phyloP scores from a whole-genome alignment of 179 eudicot genomes.

The Drosera spatulata region DNA sequence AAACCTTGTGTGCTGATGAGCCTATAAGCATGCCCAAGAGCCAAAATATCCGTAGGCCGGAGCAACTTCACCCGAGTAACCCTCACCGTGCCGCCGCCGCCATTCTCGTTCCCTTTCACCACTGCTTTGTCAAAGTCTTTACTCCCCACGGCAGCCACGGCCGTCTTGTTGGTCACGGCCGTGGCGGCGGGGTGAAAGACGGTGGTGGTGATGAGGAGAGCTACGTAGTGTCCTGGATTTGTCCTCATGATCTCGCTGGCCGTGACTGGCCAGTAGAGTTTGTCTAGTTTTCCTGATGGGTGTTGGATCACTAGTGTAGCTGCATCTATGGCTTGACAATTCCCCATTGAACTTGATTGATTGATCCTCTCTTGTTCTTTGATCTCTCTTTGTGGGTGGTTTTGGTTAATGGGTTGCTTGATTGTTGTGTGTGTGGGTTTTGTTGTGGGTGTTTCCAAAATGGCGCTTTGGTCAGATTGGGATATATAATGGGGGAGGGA shows the following conservation, averaged over 20 bases:
- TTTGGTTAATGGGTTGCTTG: too few species aligned
- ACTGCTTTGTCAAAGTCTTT: too few species aligned
- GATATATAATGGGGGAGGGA: too few species aligned
- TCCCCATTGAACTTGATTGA: slow-evolving; percentile 43
- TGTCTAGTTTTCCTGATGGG: slow-evolving; percentile 67
- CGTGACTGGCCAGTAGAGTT: slow-evolving; percentile 48
- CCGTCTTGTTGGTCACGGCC: slow-evolving; percentile 1
- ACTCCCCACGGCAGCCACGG: not conserved
- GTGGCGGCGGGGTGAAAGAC: slow-evolving; percentile 3
- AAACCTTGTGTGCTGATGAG: slow-evolving; percentile 83
- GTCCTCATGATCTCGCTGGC: slow-evolving; percentile 74
- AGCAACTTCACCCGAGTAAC: slow-evolving; percentile 86
- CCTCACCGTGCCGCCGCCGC: slow-evolving; percentile 29
- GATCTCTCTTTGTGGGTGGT: too few species aligned
- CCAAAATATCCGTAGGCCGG: slow-evolving; percentile 64
- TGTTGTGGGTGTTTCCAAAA: too few species aligned
- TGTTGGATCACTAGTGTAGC: slow-evolving; percentile 80
- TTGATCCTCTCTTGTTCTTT: too few species aligned
- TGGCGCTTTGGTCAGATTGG: too few species aligned
- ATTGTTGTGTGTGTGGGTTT: too few species aligned
- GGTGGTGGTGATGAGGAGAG: slow-evolving; percentile 64
- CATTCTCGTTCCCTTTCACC: not conserved
- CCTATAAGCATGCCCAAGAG: slow-evolving; percentile 83
- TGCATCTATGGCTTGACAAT: slow-evolving; percentile 90
- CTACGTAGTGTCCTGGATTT: slow-evolving; percentile 92